phyloP scores from a whole-genome alignment of 306 rosid genomes.

The Castanea crenata region DNA sequence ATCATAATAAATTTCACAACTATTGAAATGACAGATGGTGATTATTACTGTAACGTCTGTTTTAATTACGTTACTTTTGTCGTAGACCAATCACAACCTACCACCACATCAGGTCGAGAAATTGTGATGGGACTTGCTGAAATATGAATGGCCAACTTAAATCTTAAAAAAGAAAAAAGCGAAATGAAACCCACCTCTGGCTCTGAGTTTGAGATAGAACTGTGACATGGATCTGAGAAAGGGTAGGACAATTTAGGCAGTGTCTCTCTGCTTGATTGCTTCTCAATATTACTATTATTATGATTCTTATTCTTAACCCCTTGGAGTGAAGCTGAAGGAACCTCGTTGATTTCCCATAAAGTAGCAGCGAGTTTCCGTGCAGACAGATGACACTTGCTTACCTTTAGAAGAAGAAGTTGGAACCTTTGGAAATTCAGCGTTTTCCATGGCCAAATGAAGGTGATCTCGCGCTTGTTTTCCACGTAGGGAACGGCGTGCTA shows the following conservation, averaged over 20 bases:
- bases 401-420: slow-evolving; percentile 27
- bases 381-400: slow-evolving; percentile 51
- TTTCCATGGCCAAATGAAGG: slow-evolving; percentile 17
- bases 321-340: slow-evolving; percentile 36
- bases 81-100: no score
- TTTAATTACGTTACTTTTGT: no score
- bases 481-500: slow-evolving; percentile 68
- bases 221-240: slow-evolving; percentile 64
- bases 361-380: slow-evolving; percentile 82
- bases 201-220: slow-evolving; percentile 34
- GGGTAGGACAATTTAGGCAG: slow-evolving; percentile 32
- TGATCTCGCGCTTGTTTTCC: slow-evolving; percentile 45
- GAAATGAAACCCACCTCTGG: slow-evolving; percentile 47
- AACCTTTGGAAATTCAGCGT: slow-evolving; percentile 10
- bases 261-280: slow-evolving; percentile 33
- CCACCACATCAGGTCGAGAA: no score
- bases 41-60: no score
- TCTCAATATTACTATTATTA: neutral
- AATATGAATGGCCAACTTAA: neutral
- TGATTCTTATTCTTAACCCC: slow-evolving; percentile 2
- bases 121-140: neutral
- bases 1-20: no score
- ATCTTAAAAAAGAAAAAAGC: neutral
- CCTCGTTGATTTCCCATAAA: slow-evolving; percentile 72
- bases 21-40: no score